A percentile compares a stretch with the other conserved stretches of the same genome.
phyloP scores from a whole-genome alignment of 2,329 filamentous ascomycete genomes.

The Hymenoscyphus infarciens region DNA sequence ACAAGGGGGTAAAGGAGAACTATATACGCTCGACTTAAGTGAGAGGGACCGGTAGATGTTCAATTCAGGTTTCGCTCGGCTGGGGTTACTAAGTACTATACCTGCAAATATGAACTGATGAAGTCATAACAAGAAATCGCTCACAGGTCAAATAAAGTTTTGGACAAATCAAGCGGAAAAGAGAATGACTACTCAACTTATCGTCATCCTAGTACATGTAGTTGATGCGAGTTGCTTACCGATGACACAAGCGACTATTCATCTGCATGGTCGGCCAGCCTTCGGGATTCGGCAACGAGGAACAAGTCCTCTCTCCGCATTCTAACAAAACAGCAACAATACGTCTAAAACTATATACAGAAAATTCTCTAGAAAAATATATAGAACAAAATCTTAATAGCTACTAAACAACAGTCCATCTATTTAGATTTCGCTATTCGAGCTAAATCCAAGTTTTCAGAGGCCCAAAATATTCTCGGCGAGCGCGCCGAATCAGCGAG shows the following conservation, averaged over 20 bases:
- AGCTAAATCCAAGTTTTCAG: too few species aligned
- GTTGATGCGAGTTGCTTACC: background rate
- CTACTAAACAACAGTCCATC: too few species aligned
- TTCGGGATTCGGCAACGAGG: too few species aligned
- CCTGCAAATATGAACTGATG: background rate
- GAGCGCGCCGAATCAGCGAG: background rate
- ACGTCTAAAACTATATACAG: background rate
- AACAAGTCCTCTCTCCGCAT: too few species aligned
- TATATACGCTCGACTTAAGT: background rate
- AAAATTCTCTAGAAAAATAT: too few species aligned
- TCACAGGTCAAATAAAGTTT: background rate
- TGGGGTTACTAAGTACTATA: background rate
- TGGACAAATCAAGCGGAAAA: background rate
- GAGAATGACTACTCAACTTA: background rate
- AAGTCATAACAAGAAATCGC: background rate
- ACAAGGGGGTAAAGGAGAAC: background rate
- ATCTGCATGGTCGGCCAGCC: background rate
- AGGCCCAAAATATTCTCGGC: background rate
- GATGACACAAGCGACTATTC: background rate
- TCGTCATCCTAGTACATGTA: background rate
- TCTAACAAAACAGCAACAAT: background rate
- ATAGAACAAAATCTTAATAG: too few species aligned
- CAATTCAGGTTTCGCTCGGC: too few species aligned
- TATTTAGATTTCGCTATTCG: too few species aligned
- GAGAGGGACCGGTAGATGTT: background rate